Percentiles rank a stretch among this genome's conserved stretches.
Evolutionary conservation across 192 early-diverging fungal genomes (phyloP).

Genomic region (Mortierella alpina): DNA sequence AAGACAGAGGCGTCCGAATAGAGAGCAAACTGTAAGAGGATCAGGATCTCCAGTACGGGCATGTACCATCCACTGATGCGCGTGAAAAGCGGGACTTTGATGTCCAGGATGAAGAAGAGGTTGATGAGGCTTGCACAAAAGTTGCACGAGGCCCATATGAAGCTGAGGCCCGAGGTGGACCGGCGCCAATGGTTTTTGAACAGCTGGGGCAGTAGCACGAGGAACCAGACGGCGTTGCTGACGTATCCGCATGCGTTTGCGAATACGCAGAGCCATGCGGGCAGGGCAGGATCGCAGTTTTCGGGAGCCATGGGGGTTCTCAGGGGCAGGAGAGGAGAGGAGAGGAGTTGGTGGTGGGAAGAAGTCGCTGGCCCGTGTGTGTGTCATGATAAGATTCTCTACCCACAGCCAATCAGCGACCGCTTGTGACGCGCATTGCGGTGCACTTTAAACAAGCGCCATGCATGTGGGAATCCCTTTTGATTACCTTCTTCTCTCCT

Average conservation of each 20-base stretch:
- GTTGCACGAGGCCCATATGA: conserved; percentile 38
- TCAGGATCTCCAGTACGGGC: conserved; percentile 23
- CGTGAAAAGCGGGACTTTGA: conserved; percentile 32
- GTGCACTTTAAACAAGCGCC: too few relatives aligned
- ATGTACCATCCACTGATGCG: conserved; percentile 41
- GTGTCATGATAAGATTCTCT: too few relatives aligned
- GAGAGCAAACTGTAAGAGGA: conserved; percentile 28
- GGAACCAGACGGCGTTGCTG: conserved; percentile 36
- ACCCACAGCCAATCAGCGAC: too few relatives aligned
- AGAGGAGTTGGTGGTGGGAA: too few relatives aligned
- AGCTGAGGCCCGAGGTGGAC: conserved; percentile 28
- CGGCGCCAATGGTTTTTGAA: conserved; percentile 28
- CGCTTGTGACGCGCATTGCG: too few relatives aligned
- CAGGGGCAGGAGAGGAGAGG: too few relatives aligned
- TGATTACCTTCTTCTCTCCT: too few relatives aligned
- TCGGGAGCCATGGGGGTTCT: background rate
- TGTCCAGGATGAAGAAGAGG: conserved; percentile 38
- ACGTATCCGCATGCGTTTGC: conserved; percentile 32
- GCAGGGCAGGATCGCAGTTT: conserved; percentile 30
- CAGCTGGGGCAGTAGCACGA: conserved; percentile 36
- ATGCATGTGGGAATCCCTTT: too few relatives aligned
- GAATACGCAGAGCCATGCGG: conserved; percentile 11
- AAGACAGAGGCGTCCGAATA: conserved; percentile 17
- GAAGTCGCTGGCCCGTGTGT: too few relatives aligned
- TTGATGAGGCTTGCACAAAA: conserved; percentile 43